phyloP scores from a whole-genome alignment of 176 grass and related monocot species.

The Saccharum spontaneum region DNA sequence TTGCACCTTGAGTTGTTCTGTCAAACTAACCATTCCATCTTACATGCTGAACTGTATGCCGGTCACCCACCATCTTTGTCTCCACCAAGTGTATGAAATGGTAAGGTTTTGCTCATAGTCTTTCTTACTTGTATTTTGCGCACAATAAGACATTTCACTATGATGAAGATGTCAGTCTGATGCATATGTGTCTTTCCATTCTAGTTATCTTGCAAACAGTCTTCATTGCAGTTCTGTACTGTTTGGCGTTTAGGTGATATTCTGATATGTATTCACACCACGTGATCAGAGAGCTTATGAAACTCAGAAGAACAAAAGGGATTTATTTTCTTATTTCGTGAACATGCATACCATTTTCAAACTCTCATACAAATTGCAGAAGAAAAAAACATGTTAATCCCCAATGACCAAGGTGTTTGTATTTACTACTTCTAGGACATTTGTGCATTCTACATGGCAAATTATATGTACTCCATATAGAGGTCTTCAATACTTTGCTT shows the following conservation, averaged over 20 bases:
- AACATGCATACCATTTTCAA: background rate
- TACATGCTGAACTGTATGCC: background rate
- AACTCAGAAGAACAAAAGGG: background rate
- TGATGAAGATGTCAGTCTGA: background rate
- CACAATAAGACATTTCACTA: background rate
- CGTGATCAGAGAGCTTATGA: background rate
- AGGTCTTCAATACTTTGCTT: background rate
- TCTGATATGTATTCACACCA: background rate
- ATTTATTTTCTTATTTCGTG: background rate
- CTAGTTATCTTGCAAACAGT: background rate
- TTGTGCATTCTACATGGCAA: background rate
- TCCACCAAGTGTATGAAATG: background rate
- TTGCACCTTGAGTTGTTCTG: constrained; percentile 1
- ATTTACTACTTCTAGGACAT: background rate
- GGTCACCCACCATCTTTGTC: constrained; percentile 17
- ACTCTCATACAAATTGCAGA: background rate
- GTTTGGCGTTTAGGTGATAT: background rate
- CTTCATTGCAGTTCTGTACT: background rate
- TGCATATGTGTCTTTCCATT: background rate
- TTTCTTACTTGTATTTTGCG: background rate
- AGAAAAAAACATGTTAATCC: background rate
- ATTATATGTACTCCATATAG: background rate
- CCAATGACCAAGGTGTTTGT: background rate
- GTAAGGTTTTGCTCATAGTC: background rate
- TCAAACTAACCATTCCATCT: background rate